Evolutionary conservation across 148 eudicot genomes (phyloP).

Genomic region (Rhododendron williamsianum): DNA sequence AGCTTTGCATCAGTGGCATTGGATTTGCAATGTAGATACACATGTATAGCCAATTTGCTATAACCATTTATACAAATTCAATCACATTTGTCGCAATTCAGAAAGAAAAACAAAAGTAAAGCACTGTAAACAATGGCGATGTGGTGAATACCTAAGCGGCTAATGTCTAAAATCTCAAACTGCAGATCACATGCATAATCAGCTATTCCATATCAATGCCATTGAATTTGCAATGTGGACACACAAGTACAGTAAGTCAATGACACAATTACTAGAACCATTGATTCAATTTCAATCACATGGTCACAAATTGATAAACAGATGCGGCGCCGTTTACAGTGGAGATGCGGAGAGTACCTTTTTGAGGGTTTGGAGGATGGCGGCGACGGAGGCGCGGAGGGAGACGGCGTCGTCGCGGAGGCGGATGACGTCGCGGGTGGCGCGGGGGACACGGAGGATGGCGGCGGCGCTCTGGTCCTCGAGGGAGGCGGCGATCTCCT

Average conservation of each 20-base stretch:
- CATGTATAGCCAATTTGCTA: background rate
- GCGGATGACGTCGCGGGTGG: slow-evolving; percentile 81
- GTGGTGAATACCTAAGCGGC: background rate
- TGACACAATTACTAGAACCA: background rate
- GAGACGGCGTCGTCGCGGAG: slow-evolving; percentile 83
- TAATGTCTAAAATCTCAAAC: background rate
- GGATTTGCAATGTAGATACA: background rate
- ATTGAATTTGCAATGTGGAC: background rate
- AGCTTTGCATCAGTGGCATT: background rate
- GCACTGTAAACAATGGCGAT: background rate
- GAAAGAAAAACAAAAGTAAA: background rate
- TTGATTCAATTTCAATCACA: background rate
- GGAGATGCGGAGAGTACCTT: slow-evolving; percentile 30
- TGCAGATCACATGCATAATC: background rate
- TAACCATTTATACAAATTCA: background rate
- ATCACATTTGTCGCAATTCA: background rate
- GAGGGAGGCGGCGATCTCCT: slow-evolving; percentile 84
- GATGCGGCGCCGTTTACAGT: background rate
- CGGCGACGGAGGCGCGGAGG: slow-evolving; percentile 64
- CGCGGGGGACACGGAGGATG: slow-evolving; percentile 91
- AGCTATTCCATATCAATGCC: background rate
- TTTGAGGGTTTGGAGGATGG: slow-evolving; percentile 57
- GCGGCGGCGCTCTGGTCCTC: slow-evolving; percentile 92
- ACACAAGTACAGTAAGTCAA: background rate
- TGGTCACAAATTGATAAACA: background rate